phyloP scores from a whole-genome alignment of 75 land plant genomes.

The Picea glauca region DNA sequence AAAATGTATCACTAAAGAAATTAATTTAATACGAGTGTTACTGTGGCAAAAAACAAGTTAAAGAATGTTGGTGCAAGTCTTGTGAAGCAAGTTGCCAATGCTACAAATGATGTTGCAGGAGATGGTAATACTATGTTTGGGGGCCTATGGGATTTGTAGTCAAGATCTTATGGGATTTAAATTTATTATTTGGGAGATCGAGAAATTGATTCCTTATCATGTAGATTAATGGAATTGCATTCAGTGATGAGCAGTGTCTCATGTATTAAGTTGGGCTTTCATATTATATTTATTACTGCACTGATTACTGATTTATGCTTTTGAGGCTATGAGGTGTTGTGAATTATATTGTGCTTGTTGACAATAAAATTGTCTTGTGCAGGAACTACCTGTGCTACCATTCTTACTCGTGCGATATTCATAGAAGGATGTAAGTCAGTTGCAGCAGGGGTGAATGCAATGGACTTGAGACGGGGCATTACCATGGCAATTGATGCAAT shows the following conservation, averaged over 20 bases:
- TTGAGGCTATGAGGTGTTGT: not conserved
- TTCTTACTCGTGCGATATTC: slow-evolving; percentile 30
- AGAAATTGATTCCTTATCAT: not conserved
- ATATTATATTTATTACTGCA: not conserved
- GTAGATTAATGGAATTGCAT: not conserved
- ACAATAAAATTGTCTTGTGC: not conserved
- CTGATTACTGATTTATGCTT: not conserved
- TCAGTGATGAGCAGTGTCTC: not conserved
- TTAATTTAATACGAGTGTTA: slow-evolving; percentile 21
- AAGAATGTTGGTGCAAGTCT: slow-evolving; percentile 87
- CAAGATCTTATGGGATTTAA: not conserved
- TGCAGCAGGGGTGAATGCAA: slow-evolving; percentile 41
- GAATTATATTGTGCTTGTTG: not conserved
- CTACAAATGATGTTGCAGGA: slow-evolving; percentile 90
- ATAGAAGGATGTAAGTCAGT: slow-evolving; percentile 33
- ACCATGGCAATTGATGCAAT: slow-evolving; percentile 32
- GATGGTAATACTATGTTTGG: slow-evolving; percentile 54
- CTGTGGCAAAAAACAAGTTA: slow-evolving; percentile 80
- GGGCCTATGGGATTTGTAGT: not conserved
- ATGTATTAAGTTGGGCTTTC: not conserved
- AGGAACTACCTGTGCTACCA: slow-evolving; percentile 37
- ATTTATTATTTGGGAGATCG: not conserved
- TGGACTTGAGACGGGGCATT: slow-evolving; percentile 35
- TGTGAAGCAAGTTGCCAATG: slow-evolving; percentile 93
- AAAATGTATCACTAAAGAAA: too few relatives aligned